These are phyloP conservation scores for Aspergillus sclerotiicarbonarius DNA, from an alignment of 495 filamentous ascomycete species.

Conservation along the genomic window DNA sequence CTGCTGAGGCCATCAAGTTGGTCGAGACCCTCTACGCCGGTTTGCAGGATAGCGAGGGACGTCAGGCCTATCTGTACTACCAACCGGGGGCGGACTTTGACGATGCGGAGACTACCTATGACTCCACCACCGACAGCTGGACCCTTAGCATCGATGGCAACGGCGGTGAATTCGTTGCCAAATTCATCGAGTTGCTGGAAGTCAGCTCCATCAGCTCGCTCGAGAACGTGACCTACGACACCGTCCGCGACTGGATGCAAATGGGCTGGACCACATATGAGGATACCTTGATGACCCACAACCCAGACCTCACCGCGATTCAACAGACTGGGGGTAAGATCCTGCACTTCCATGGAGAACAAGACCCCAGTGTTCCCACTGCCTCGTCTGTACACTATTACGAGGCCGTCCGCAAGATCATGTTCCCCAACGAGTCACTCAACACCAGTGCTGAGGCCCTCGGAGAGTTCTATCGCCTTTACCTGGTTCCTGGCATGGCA, in stretches of 20 bases:
- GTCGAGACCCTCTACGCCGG: conserved; percentile 41
- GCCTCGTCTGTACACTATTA: conserved; percentile 48
- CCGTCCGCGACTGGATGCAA: conserved; percentile 46
- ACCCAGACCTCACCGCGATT: conserved; percentile 47
- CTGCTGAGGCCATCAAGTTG: conserved; percentile 35
- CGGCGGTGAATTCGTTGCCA: conserved; percentile 30
- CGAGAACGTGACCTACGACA: conserved; percentile 47
- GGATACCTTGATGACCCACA: conserved; percentile 27
- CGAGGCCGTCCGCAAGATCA: conserved; percentile 48
- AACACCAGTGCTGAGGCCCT: conserved; percentile 35
- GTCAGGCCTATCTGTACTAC: conserved; percentile 46
- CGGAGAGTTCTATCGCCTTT: conserved; percentile 51
- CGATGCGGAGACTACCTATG: conserved; percentile 43
- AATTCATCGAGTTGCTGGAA: conserved; percentile 12
- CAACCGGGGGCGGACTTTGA: conserved; percentile 38
- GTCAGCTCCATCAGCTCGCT: conserved; percentile 29
- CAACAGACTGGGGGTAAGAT: conserved; percentile 49
- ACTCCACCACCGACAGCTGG: conserved; percentile 36
- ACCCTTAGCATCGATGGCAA: conserved; percentile 32
- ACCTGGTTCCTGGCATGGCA: conserved; percentile 48
- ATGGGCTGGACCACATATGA: conserved; percentile 17
- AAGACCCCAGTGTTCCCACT: conserved; percentile 46
- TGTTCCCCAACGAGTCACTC: conserved; percentile 42
- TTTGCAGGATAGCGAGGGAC: conserved; percentile 41
- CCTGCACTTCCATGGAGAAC: conserved; percentile 51